Conservation (phyloP, 106 monocot species). For the Ottelia alismoides region DNA sequence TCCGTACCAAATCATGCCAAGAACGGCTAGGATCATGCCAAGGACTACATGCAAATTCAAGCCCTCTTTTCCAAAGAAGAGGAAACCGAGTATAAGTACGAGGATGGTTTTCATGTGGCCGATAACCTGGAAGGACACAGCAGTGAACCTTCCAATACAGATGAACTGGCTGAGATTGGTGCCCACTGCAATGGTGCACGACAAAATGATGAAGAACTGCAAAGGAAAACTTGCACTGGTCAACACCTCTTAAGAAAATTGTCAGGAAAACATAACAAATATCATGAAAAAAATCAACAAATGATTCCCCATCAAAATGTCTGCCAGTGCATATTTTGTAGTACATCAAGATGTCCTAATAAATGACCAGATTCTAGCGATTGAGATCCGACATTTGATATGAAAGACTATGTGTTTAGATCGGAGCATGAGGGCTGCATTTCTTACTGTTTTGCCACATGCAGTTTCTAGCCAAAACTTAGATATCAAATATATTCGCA, state of each 20-base stretch:
- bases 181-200: conserved; percentile 56
- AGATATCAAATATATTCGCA: no score
- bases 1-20: conserved; percentile 69
- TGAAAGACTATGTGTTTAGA: no score
- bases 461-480: no score
- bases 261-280: no score
- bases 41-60: conserved; percentile 58
- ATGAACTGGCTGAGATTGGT: conserved; percentile 74
- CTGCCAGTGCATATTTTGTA: not conserved
- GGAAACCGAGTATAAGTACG: conserved; percentile 35
- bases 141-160: conserved; percentile 63
- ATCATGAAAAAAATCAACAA: not conserved
- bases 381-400: not conserved
- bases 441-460: no score
- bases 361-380: not conserved
- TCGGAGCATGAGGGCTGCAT: no score
- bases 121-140: conserved; percentile 61
- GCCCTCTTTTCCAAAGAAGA: conserved; percentile 59
- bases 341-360: not conserved
- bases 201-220: conserved; percentile 50
- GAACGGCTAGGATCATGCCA: conserved; percentile 52
- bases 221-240: no score
- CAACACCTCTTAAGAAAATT: no score
- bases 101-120: conserved; percentile 79
- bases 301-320: not conserved